Conservation (phyloP, 345 rosid genomes). For the Salix exigua region DNA sequence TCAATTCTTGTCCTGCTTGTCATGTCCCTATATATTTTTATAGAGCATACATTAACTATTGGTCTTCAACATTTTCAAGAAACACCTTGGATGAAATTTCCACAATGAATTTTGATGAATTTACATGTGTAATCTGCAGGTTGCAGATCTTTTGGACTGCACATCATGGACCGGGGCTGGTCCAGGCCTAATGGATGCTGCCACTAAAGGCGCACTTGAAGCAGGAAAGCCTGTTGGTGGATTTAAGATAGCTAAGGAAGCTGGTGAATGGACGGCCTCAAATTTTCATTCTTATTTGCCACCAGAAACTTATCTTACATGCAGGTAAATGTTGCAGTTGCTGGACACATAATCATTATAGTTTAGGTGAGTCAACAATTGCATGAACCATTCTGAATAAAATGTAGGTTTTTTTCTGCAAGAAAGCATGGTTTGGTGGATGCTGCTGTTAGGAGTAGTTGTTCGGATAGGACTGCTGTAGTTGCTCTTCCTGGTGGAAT, state of each 20-base stretch:
- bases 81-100: background rate
- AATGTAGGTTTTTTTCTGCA: constrained; percentile 84
- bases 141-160: constrained; percentile 74
- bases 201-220: constrained; percentile 72
- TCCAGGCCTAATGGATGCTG: constrained; percentile 96
- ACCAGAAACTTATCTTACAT: constrained; percentile 64
- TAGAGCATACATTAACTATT: background rate
- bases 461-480: constrained; percentile 64
- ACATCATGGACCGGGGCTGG: constrained; percentile 97
- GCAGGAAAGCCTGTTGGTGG: constrained; percentile 79
- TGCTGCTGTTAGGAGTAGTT: constrained; percentile 54
- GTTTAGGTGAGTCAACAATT: background rate
- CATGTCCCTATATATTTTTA: background rate
- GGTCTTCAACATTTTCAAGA: background rate
- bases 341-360: background rate
- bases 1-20: background rate
- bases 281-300: constrained; percentile 82
- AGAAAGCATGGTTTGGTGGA: constrained; percentile 92
- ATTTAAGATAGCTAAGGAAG: constrained; percentile 79
- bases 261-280: constrained; percentile 87
- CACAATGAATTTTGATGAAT: background rate
- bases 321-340: constrained; percentile 53
- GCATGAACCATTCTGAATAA: background rate
- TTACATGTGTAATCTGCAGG: constrained; percentile 32
- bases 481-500: constrained; percentile 88